A percentile compares a stretch with the other conserved stretches of the same genome.
Evolutionary conservation across 441 rosid species (phyloP).

Genomic region (Populus hybrid): DNA sequence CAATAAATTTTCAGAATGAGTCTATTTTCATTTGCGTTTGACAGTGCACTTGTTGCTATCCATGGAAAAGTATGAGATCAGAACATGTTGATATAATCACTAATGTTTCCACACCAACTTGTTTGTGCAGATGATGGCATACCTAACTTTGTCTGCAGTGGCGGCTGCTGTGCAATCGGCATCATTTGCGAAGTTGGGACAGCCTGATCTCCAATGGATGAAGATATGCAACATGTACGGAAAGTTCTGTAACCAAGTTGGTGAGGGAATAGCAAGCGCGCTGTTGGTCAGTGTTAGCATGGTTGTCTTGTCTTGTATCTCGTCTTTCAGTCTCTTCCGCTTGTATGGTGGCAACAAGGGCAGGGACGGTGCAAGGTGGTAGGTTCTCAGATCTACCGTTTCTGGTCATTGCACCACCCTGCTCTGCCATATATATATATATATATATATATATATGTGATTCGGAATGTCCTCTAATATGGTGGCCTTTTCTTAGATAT

Average conservation of each 20-base stretch:
- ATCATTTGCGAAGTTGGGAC: conserved; percentile 62
- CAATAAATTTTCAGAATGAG: background rate
- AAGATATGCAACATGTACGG: conserved; percentile 71
- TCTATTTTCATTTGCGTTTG: background rate
- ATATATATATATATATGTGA: conserved; percentile 1
- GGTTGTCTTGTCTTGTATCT: conserved; percentile 59
- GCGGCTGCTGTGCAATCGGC: conserved; percentile 77
- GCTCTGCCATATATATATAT: background rate
- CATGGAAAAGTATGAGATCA: background rate
- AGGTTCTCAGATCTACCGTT: conserved; percentile 2
- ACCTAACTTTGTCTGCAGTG: conserved; percentile 62
- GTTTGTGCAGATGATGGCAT: conserved; percentile 63
- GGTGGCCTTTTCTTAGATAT: background rate
- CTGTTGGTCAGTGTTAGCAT: conserved; percentile 48
- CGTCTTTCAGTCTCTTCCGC: conserved; percentile 82
- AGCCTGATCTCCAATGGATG: conserved; percentile 81
- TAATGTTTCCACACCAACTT: background rate
- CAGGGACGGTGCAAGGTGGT: conserved; percentile 35
- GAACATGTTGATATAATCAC: background rate
- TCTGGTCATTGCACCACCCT: background rate
- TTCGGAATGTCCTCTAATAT: background rate
- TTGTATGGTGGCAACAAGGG: conserved; percentile 53
- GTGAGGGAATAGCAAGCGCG: conserved; percentile 56
- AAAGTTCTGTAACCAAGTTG: conserved; percentile 70
- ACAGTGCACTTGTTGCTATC: background rate